A percentile compares a stretch with the other conserved stretches of the same genome.
phyloP scores from a whole-genome alignment of 495 filamentous ascomycete genomes.

The Cryomyces antarcticus region DNA sequence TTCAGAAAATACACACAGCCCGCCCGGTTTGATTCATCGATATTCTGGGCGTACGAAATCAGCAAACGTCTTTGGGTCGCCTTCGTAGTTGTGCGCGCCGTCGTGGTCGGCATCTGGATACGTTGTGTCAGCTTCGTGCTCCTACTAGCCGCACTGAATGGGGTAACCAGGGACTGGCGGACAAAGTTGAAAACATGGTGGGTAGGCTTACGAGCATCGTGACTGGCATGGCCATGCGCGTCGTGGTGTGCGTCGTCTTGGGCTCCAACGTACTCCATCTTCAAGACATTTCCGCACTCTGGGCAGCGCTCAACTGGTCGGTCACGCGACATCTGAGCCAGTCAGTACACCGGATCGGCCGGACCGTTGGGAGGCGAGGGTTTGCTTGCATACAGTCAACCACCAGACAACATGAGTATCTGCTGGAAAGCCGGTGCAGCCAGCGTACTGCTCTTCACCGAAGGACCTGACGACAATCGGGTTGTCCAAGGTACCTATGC shows the following conservation, averaged over 20 bases:
- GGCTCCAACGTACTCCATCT: slow-evolving; percentile 90
- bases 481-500: slow-evolving; percentile 64
- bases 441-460: slow-evolving; percentile 89
- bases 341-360: background rate
- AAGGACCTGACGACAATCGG: slow-evolving; percentile 76
- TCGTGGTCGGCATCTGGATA: slow-evolving; percentile 5
- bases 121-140: background rate
- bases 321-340: slow-evolving; percentile 54
- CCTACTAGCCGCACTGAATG: background rate
- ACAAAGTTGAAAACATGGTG: slow-evolving; percentile 4
- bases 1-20: too few species aligned
- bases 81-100: slow-evolving; percentile 25
- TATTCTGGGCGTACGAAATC: slow-evolving; percentile 88
- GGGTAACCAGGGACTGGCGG: background rate
- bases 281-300: slow-evolving; percentile 88
- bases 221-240: slow-evolving; percentile 22
- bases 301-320: slow-evolving; percentile 82
- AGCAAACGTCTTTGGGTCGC: slow-evolving; percentile 76
- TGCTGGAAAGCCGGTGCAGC: slow-evolving; percentile 83
- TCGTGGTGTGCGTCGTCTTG: slow-evolving; percentile 27
- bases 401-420: slow-evolving; percentile 83
- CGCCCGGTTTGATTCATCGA: slow-evolving; percentile 29
- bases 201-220: slow-evolving; percentile 20
- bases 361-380: slow-evolving; percentile 2
- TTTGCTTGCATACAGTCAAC: slow-evolving; percentile 49